Evolutionary conservation across 2,329 filamentous ascomycete genomes (phyloP).

Genomic region (Arthrocladium fulminans): DNA sequence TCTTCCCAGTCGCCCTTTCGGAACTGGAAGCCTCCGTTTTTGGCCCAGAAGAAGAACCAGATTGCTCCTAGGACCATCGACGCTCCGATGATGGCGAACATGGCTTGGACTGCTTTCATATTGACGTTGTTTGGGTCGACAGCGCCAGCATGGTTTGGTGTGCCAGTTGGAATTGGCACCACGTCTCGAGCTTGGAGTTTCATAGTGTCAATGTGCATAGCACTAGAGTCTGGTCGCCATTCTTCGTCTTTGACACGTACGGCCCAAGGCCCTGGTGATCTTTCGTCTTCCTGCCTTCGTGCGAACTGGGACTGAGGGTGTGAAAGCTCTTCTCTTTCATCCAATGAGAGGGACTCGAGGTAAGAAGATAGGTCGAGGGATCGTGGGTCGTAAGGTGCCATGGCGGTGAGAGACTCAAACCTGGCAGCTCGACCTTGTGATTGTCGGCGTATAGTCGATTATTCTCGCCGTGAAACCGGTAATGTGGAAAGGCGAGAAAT

Average conservation of each 20-base stretch:
- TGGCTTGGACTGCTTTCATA: conserved; percentile 61
- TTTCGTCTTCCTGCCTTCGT: background rate
- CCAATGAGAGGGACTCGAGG: conserved; percentile 1
- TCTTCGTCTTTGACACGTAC: background rate
- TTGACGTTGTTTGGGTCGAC: conserved; percentile 37
- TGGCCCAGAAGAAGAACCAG: conserved; percentile 99
- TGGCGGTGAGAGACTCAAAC: background rate
- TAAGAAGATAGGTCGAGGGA: conserved; percentile 2
- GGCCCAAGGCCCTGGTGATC: background rate
- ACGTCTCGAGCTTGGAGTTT: conserved; percentile 25
- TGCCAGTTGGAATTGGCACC: conserved; percentile 19
- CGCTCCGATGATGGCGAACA: conserved; percentile 77
- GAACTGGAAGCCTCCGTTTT: conserved; percentile 89
- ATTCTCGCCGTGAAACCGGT: no score
- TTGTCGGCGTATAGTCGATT: no score
- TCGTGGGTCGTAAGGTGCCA: conserved; percentile 1
- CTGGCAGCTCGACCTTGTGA: background rate
- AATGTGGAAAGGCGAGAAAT: no score
- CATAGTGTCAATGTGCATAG: background rate
- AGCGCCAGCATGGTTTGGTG: conserved; percentile 26
- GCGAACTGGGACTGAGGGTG: conserved; percentile 3
- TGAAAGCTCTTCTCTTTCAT: conserved; percentile 6
- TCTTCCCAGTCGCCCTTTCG: conserved; percentile 87
- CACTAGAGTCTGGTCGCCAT: background rate
- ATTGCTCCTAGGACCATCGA: conserved; percentile 65